Conservation (phyloP, 2,329 filamentous ascomycete genomes). For the Colletotrichum sidae region DNA sequence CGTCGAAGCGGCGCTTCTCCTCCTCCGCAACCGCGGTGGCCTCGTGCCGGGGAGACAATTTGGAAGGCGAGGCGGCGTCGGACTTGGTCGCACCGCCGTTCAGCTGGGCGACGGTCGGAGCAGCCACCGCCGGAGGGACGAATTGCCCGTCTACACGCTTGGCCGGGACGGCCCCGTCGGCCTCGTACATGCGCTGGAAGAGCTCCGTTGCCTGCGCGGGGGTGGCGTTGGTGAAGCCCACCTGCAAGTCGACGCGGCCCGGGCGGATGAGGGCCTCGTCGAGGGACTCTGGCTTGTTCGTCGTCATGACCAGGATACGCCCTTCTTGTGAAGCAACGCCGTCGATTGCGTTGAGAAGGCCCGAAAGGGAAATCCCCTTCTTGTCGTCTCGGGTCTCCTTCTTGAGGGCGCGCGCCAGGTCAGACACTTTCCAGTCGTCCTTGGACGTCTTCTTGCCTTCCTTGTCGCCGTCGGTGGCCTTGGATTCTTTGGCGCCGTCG, state of each 20-base stretch:
- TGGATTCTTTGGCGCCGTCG: constrained; percentile 7
- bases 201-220: constrained; percentile 66
- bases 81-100: constrained; percentile 22
- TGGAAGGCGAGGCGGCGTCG: constrained; percentile 9
- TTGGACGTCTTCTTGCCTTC: constrained; percentile 38
- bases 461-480: constrained; percentile 39
- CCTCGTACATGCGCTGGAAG: constrained; percentile 71
- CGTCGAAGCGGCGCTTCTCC: constrained; percentile 35
- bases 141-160: constrained; percentile 32
- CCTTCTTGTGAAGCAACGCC: constrained; percentile 85
- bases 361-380: constrained; percentile 77
- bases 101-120: constrained; percentile 11
- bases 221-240: constrained; percentile 40
- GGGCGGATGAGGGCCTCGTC: constrained; percentile 81
- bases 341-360: constrained; percentile 86
- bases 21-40: constrained; percentile 8
- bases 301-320: constrained; percentile 84
- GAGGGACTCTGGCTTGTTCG: constrained; percentile 79
- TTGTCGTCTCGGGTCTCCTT: constrained; percentile 51
- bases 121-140: constrained; percentile 19
- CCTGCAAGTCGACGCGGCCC: constrained; percentile 47
- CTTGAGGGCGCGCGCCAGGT: constrained; percentile 57
- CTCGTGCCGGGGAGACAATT: neutral
- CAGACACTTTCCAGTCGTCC: constrained; percentile 51
- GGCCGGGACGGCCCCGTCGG: constrained; percentile 42